Base-by-base conservation (phyloP, 2,329 filamentous ascomycete species). In the Ilyonectria robusta region DNA sequence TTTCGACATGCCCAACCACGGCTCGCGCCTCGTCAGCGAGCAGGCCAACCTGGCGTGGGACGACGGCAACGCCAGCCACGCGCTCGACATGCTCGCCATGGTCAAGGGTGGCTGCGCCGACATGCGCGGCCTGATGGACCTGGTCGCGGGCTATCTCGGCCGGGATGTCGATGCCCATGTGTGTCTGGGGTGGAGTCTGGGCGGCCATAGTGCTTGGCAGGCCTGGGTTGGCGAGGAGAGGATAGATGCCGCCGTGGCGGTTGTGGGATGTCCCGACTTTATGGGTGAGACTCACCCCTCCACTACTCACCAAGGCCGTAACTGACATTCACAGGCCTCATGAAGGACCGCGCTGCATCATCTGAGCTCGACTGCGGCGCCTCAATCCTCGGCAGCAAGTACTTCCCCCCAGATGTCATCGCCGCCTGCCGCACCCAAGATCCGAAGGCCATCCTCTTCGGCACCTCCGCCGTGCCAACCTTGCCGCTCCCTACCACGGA, bases 1-100 rank as follows among this genome's bases (percentile, higher is more conserved):
- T 2, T 97, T 97, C 80, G 96, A 98, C 81, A 94, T 97, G 84
- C 89, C 95, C 51, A 98, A 98, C 80, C 96, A 98, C 81, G 96
- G 96, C 29, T 87, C 88, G 3, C 85, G 96, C 61, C 81, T 90
- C 66, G 88, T 95, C 2, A 86, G 91, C 73, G 82, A 87, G 8
- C 72, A 86, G 19, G 90, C 92, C 29, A 98, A 98, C 78, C 85
- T 91, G 72, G 86, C 92, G 4, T 98, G 95, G 95, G 87, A 88
- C 48, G 81, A 88, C 42, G 94, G 94, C 33, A 97, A 98, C 77
- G 84, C 87, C 40, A 88, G 86, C 7, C 96, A 98, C 82, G 95
- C 94, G 0, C 90, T 94, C 77, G 96, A 99, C 80, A 97, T 99
- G 94, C 94, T 96, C 78, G 90, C 89, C 33, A 89, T 90, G 68